Conservation (phyloP, 352 stramenopile species). For the Pythium pyrilobum region DNA sequence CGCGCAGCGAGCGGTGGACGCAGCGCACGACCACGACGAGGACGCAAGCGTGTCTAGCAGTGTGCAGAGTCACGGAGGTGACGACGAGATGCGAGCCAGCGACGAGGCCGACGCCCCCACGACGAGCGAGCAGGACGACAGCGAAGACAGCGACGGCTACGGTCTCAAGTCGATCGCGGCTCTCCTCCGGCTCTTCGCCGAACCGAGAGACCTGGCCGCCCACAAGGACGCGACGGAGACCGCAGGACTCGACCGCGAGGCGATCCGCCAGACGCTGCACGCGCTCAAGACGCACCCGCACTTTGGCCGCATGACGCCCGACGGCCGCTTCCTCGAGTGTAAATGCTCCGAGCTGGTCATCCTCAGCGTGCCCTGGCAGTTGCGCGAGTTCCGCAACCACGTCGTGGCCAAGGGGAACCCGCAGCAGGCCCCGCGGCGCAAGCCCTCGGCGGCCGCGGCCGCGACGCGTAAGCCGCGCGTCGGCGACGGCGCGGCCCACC, state of each 20-base stretch:
- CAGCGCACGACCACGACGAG: too few relatives aligned
- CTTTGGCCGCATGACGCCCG: conserved; percentile 55
- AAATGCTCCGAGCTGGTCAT: conserved; percentile 58
- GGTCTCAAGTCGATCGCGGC: not conserved
- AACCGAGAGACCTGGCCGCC: too few relatives aligned
- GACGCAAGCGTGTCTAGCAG: too few relatives aligned
- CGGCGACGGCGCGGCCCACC: conserved; percentile 17
- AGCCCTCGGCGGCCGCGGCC: not conserved
- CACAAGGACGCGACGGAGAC: too few relatives aligned
- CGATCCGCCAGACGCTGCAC: conserved; percentile 20
- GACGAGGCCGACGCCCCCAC: too few relatives aligned
- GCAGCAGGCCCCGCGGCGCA: conserved; percentile 6
- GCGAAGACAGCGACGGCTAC: too few relatives aligned
- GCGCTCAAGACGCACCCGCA: conserved; percentile 33
- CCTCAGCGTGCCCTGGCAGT: conserved; percentile 41
- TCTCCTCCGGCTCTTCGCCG: not conserved
- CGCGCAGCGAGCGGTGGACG: too few relatives aligned
- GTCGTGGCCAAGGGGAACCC: conserved; percentile 45
- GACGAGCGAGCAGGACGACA: too few relatives aligned
- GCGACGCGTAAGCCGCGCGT: conserved; percentile 19
- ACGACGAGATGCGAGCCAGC: too few relatives aligned
- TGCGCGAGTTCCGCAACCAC: conserved; percentile 57
- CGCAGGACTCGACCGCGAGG: conserved; percentile 15
- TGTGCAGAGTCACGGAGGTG: too few relatives aligned
- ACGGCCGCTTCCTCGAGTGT: conserved; percentile 65